phyloP scores from a whole-genome alignment of 176 grass and related monocot genomes.

The Phragmites australis region DNA sequence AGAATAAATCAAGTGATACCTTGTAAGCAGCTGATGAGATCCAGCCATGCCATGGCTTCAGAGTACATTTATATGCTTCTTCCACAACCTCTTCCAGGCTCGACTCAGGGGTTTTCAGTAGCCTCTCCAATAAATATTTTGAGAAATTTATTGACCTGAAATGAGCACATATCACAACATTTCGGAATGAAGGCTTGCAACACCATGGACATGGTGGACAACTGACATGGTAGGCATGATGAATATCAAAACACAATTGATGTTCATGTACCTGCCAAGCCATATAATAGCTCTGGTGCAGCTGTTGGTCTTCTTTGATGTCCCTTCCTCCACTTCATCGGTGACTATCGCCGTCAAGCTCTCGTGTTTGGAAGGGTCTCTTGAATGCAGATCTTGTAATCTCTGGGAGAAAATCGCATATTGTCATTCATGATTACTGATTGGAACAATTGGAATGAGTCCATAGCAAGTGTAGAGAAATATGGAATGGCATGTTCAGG shows the following conservation, averaged over 20 bases:
- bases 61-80: constrained; percentile 58
- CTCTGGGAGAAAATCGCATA: constrained; percentile 45
- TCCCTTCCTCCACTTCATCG: constrained; percentile 58
- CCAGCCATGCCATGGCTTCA: constrained; percentile 89
- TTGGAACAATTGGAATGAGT: constrained; percentile 1
- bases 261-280: constrained; percentile 59
- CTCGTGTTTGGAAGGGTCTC: constrained; percentile 51
- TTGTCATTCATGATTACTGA: neutral
- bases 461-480: neutral
- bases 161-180: neutral
- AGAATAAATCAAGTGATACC: constrained; percentile 44
- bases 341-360: constrained; percentile 61
- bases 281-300: constrained; percentile 79
- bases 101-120: constrained; percentile 44
- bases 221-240: neutral
- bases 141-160: constrained; percentile 74
- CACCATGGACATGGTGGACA: neutral
- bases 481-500: neutral
- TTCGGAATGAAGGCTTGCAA: neutral
- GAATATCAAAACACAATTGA: neutral
- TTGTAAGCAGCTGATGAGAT: constrained; percentile 85
- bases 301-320: constrained; percentile 63
- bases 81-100: constrained; percentile 66
- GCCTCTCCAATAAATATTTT: constrained; percentile 53
- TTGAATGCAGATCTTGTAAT: constrained; percentile 53